These are phyloP conservation scores for Vitis rupestris DNA, from an alignment of 164 flowering plant species.

Conservation along the genomic window DNA sequence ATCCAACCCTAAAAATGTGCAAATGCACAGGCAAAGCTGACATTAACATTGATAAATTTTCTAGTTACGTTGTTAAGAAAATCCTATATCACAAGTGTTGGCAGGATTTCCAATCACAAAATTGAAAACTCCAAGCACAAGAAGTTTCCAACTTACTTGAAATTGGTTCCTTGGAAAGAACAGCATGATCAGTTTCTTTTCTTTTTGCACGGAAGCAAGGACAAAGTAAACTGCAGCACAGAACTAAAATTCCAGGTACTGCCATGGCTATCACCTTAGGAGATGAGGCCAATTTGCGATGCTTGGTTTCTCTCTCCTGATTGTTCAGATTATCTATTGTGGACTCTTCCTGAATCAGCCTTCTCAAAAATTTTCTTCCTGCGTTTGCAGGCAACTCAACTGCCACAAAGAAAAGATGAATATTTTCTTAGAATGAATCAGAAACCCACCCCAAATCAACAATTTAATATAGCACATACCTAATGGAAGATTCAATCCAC, in stretches of 20 bases:
- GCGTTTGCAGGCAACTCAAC: constrained; percentile 27
- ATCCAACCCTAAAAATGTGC: neutral
- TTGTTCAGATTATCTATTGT: constrained; percentile 8
- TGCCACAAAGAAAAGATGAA: constrained; percentile 22
- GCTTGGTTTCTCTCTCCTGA: constrained; percentile 18
- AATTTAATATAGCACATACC: constrained; percentile 24
- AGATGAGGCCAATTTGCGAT: constrained; percentile 10
- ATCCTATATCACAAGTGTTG: neutral
- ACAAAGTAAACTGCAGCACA: constrained; percentile 58
- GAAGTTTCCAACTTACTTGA: constrained; percentile 55
- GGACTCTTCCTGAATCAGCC: constrained; percentile 21
- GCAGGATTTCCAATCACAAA: neutral
- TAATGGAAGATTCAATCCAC: constrained; percentile 27
- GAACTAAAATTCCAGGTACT: constrained; percentile 45
- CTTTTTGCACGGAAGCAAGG: constrained; percentile 60
- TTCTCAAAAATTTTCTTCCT: constrained; percentile 50
- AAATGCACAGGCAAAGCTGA: neutral
- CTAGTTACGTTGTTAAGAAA: neutral
- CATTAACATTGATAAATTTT: too few species aligned
- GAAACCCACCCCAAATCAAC: neutral
- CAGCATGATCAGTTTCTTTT: constrained; percentile 40
- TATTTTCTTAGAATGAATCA: neutral
- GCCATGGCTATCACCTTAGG: constrained; percentile 43
- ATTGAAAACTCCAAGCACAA: neutral
- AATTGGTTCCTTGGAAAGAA: constrained; percentile 49